Conservation (phyloP, 352 stramenopile species). For the Phytophthora chlamydospora region DNA sequence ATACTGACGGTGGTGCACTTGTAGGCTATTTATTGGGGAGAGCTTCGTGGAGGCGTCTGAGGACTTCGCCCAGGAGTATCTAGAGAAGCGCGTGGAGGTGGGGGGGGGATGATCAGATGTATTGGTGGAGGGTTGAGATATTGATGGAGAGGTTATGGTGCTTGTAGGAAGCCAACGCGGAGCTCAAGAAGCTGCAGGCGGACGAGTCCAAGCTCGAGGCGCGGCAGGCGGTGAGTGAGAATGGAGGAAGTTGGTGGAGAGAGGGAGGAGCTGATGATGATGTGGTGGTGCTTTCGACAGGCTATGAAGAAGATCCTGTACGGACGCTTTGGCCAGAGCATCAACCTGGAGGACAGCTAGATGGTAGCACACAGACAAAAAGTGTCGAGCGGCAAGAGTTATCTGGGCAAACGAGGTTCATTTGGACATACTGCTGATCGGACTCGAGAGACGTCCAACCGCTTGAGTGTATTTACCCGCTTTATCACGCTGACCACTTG, state of each 20-base stretch:
- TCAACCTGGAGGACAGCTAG: conserved; percentile 96
- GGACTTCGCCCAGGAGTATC: conserved; percentile 94
- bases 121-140: background rate
- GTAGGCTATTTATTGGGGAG: conserved; percentile 93
- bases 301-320: conserved; percentile 96
- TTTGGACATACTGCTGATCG: conserved; percentile 10
- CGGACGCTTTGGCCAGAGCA: conserved; percentile 95
- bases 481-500: conserved; percentile 46
- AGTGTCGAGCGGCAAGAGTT: background rate
- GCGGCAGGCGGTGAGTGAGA: conserved; percentile 77
- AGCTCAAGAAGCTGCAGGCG: conserved; percentile 81
- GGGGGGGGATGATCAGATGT: conserved; percentile 4
- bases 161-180: conserved; percentile 66
- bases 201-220: conserved; percentile 91
- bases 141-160: background rate
- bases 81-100: conserved; percentile 91
- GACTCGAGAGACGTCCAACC: background rate
- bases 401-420: conserved; percentile 14
- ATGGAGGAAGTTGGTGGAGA: background rate
- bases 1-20: conserved; percentile 1
- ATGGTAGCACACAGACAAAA: background rate
- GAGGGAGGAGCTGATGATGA: conserved; percentile 4
- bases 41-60: conserved; percentile 95
- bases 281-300: conserved; percentile 21
- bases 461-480: conserved; percentile 11